A percentile compares a stretch with the other conserved stretches of the same genome.
Evolutionary conservation across 2,329 filamentous ascomycete species (phyloP).

Genomic region (Leptographium wingfieldii): DNA sequence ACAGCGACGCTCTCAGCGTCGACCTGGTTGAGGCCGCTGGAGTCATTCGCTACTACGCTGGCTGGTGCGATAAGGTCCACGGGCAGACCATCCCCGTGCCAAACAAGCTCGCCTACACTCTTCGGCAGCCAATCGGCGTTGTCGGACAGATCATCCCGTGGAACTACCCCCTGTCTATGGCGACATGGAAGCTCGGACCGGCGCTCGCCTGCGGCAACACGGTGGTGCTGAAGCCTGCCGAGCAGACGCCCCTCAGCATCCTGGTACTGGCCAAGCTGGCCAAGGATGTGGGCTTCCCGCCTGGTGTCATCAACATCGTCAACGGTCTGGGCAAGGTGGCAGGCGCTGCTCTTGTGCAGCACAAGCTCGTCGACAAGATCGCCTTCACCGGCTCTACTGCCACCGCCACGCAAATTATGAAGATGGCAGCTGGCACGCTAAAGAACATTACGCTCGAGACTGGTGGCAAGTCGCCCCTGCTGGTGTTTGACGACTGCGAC

Average conservation of each 20-base stretch:
- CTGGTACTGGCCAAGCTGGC: conserved; percentile 51
- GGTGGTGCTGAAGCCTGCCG: conserved; percentile 47
- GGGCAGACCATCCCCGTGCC: conserved; percentile 57
- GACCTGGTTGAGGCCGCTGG: conserved; percentile 16
- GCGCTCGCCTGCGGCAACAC: conserved; percentile 49
- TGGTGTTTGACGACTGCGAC: conserved; percentile 49
- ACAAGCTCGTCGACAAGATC: conserved; percentile 56
- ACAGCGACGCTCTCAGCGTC: conserved; percentile 46
- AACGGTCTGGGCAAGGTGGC: conserved; percentile 55
- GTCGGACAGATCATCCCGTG: conserved; percentile 59
- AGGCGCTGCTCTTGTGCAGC: conserved; percentile 51
- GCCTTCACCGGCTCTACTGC: conserved; percentile 61
- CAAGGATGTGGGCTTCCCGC: conserved; percentile 59
- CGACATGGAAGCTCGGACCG: conserved; percentile 60
- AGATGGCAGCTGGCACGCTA: conserved; percentile 44
- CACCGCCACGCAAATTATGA: conserved; percentile 57
- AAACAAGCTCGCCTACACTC: conserved; percentile 54
- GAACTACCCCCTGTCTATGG: conserved; percentile 63
- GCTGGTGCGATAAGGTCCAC: conserved; percentile 58
- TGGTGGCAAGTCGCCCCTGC: conserved; percentile 46
- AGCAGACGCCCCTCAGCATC: conserved; percentile 48
- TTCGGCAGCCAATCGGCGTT: conserved; percentile 57
- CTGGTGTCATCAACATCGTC: conserved; percentile 60
- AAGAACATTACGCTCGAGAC: conserved; percentile 49
- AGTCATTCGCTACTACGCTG: conserved; percentile 60